phyloP scores from a whole-genome alignment of 495 filamentous ascomycete species.

The Talaromyces stipitatus region DNA sequence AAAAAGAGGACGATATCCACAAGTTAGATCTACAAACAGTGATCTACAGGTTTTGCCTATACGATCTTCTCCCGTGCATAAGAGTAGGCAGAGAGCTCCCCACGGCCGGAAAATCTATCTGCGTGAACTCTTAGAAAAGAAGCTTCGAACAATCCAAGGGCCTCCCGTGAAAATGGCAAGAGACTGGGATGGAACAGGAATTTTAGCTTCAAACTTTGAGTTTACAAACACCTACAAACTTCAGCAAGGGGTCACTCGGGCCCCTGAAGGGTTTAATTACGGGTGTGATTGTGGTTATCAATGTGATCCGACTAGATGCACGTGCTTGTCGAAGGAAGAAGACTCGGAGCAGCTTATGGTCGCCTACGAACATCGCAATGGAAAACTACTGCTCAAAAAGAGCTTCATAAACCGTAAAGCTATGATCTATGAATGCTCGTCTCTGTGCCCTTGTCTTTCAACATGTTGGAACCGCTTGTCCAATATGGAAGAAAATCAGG shows the following conservation, averaged over 20 bases:
- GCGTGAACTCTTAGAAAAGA: constrained; percentile 15
- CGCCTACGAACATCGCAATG: constrained; percentile 22
- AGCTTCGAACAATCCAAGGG: constrained; percentile 19
- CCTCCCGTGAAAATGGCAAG: constrained; percentile 17
- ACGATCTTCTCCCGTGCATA: not conserved
- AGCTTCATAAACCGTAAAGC: constrained; percentile 25
- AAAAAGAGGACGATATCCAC: constrained; percentile 2
- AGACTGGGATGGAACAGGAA: constrained; percentile 7
- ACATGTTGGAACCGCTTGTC: constrained; percentile 76
- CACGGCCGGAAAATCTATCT: constrained; percentile 1
- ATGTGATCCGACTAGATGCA: constrained; percentile 28
- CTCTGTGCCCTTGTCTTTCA: constrained; percentile 55
- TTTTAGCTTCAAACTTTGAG: constrained; percentile 28
- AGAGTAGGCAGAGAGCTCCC: not conserved
- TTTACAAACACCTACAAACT: constrained; percentile 39
- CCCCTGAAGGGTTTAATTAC: constrained; percentile 25
- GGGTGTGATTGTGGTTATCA: constrained; percentile 31
- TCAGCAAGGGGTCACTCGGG: constrained; percentile 21
- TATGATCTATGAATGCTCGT: constrained; percentile 78
- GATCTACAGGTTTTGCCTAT: not conserved
- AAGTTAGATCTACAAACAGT: not conserved
- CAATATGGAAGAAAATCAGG: constrained; percentile 67
- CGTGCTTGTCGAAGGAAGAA: constrained; percentile 29
- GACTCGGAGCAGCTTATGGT: constrained; percentile 28
- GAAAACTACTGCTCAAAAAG: constrained; percentile 15